phyloP scores from a whole-genome alignment of 2,329 filamentous ascomycete species.

The Colletotrichum cuscutae region DNA sequence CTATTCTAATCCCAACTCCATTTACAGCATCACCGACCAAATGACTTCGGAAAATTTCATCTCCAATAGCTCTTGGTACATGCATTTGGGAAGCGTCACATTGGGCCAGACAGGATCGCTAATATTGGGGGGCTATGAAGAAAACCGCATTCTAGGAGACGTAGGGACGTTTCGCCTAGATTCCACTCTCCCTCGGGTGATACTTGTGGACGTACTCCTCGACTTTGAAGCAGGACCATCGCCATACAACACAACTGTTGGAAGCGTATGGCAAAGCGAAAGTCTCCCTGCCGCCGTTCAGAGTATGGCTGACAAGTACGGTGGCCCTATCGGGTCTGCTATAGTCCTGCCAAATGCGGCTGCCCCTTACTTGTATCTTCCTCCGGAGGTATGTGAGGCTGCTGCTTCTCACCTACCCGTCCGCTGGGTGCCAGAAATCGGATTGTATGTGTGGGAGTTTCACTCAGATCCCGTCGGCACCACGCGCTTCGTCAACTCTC shows the following conservation, averaged over 20 bases:
- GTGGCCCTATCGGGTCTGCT: not conserved
- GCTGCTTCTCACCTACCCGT: not conserved
- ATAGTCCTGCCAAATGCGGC: not conserved
- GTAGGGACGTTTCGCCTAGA: slow-evolving; percentile 37
- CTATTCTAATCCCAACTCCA: too few species aligned
- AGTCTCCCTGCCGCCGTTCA: not conserved
- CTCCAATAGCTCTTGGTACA: not conserved
- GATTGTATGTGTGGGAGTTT: not conserved
- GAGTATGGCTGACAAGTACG: not conserved
- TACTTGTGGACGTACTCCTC: slow-evolving; percentile 35
- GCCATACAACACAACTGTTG: slow-evolving; percentile 30
- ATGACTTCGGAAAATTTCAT: not conserved
- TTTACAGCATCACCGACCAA: not conserved
- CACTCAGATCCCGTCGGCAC: not conserved
- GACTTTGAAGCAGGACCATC: slow-evolving; percentile 37
- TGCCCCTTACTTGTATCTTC: not conserved
- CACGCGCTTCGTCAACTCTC: not conserved
- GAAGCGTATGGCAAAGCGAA: slow-evolving; percentile 21
- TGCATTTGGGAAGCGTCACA: slow-evolving; percentile 46
- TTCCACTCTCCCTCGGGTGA: slow-evolving; percentile 29
- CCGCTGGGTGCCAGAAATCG: not conserved
- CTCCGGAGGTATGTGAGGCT: not conserved
- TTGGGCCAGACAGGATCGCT: slow-evolving; percentile 42
- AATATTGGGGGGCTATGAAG: slow-evolving; percentile 46
- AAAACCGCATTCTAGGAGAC: slow-evolving; percentile 41